These are phyloP conservation scores for Coleophoma cylindrospora DNA, from an alignment of 2,329 filamentous ascomycete species.

Conservation along the genomic window DNA sequence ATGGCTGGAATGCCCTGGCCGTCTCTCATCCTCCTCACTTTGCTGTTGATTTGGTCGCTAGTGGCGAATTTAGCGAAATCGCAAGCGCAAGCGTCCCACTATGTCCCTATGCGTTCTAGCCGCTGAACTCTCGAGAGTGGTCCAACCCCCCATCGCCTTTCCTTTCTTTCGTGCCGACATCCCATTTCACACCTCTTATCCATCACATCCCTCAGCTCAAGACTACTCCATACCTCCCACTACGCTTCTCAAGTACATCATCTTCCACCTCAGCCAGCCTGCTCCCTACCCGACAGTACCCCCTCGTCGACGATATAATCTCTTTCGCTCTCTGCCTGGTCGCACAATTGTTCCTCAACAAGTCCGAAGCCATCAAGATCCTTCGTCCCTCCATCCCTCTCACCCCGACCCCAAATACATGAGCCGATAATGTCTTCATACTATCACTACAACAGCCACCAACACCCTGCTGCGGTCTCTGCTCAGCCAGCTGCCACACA, in stretches of 20 bases:
- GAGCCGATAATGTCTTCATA: constrained; percentile 55
- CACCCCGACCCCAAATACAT: constrained; percentile 12
- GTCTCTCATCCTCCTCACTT: too few relatives aligned
- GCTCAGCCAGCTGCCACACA: constrained; percentile 51
- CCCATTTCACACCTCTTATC: too few relatives aligned
- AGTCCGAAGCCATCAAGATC: not conserved
- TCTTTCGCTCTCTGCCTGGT: not conserved
- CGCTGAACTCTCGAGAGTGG: too few relatives aligned
- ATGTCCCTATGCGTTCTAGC: too few relatives aligned
- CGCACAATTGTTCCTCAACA: not conserved
- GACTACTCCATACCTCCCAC: not conserved
- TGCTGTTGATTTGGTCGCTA: too few relatives aligned
- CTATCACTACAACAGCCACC: constrained; percentile 57
- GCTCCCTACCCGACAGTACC: not conserved
- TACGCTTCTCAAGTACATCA: not conserved
- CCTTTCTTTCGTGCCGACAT: too few relatives aligned
- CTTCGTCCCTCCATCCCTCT: constrained; percentile 2
- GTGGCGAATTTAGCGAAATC: too few relatives aligned
- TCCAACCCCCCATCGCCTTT: too few relatives aligned
- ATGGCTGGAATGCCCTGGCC: too few relatives aligned
- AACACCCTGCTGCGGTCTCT: constrained; percentile 49
- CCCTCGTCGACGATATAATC: not conserved
- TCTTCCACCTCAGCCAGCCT: not conserved
- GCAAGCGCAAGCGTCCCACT: too few relatives aligned
- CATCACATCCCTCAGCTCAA: too few relatives aligned